Evolutionary conservation across 805 yeast genomes (phyloP).

Genomic region (Candida manassasensis): DNA sequence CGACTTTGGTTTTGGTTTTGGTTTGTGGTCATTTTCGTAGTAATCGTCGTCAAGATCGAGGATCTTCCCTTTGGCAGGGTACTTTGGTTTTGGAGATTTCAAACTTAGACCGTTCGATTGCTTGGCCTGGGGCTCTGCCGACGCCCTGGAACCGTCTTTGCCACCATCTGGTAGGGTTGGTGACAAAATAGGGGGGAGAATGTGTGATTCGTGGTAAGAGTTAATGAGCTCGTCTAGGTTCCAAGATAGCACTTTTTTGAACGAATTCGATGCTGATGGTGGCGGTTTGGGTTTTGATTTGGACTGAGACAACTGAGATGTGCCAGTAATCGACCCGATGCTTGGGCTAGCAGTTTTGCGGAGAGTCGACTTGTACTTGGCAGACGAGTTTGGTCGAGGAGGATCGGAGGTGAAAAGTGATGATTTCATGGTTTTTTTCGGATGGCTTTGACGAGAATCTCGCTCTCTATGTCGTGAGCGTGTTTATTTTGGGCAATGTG

Average conservation of each 20-base stretch:
- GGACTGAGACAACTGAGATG: not conserved
- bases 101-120: not conserved
- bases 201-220: constrained; percentile 28
- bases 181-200: constrained; percentile 35
- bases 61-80: constrained; percentile 5
- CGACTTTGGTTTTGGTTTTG: not conserved
- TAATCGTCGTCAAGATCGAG: constrained; percentile 5
- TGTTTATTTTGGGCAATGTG: no score
- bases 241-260: constrained; percentile 18
- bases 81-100: constrained; percentile 6
- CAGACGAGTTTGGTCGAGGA: not conserved
- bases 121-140: not conserved
- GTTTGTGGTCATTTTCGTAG: constrained; percentile 5
- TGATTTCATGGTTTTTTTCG: constrained; percentile 1
- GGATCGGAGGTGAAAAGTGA: constrained; percentile 3
- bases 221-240: constrained; percentile 35
- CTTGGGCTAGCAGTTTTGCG: constrained; percentile 1
- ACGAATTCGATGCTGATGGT: not conserved
- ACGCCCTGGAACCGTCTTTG: not conserved
- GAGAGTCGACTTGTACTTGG: not conserved
- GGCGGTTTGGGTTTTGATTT: not conserved
- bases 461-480: no score
- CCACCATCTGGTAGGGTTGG: constrained; percentile 29
- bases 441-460: no score
- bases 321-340: not conserved